Evolutionary conservation across 192 early-diverging fungal genomes (phyloP), one percentile per base, ranked within the genome.

Genomic region (Mortierella hygrophila): DNA sequence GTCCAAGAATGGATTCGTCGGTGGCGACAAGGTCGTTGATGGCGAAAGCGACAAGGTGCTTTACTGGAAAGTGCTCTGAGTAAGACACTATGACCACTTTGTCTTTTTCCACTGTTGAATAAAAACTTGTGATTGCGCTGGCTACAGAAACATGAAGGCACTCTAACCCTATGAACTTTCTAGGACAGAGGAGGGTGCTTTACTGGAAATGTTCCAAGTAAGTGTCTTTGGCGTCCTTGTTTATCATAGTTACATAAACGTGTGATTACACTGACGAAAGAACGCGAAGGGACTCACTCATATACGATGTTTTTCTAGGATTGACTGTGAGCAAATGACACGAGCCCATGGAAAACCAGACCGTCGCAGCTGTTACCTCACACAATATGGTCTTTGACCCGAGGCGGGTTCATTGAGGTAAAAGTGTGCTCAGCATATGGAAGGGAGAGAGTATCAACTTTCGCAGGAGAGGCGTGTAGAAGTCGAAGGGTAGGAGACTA

Each of bases 1-100:
- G 54, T 35, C 49, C 47, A 86, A 86, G 65, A 86, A 70, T 65
- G 84, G 72, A 7, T 86, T 86, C 49, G 35, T 78, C 1, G 84
- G 84, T 9, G 84, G 84, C 18, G 76, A 78, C 18, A 57, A 37
- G 55, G 52, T 86, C 11, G 23, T 81, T 41, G 84, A 76, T 21
- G 79, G 79, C 6, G 79, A 77, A 2, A 68, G 18, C n/a, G 84
- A 72, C 15, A 86, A 81, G 42, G 84, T 86, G 1, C 75, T 86
- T 18, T 86, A 74, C 35, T 86, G 75, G 75, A 86, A 86, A 26
- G 84, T 49, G 29, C 41, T 85, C 20, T 85, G 72, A 46, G 47
- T 38, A 55, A n/a, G 32, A 47, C 6, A 23, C 20, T 15, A 29
- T 68, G 35, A 26, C 21, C 23, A 60, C 57, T 2, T n/a, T n/a